Evolutionary conservation across 805 yeast genomes (phyloP), one percentile per base, ranked within the genome.

Genomic region (Cyberlindnera euphorbiae): DNA sequence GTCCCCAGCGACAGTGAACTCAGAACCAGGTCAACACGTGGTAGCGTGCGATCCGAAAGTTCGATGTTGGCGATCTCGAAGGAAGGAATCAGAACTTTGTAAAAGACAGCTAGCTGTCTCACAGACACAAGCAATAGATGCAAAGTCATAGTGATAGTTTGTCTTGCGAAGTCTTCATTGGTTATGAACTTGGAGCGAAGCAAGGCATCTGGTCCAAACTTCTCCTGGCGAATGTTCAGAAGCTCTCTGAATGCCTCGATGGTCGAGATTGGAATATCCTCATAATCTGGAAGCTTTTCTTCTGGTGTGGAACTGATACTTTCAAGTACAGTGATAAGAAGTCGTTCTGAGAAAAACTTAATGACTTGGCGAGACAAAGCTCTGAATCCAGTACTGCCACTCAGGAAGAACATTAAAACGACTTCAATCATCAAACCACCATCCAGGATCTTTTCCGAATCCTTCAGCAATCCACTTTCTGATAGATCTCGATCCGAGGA

Each of bases 101-200:
- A 35, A n/a, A 53, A 33, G 8, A 53, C 35, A 6, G 45, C 45
- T n/a, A 52, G 22, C 5, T 27, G 33, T 39, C 56, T 46, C 5
- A 53, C 12, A 24, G 49, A 47, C 5, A 42, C 42, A n/a, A 44
- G 31, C 17, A 53, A 9, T 4, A 45, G 18, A 2, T 28, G 33
- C 7, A 45, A 37, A 6, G 42, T 26, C 39, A 43, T 28, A 1
- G 38, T 28, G 13, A 38, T 30, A 10, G 41, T 23, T 9, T 28
- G 17, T 5, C 13, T 8, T 8, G 48, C 45, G 23, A 39, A 41
- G 2, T 16, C 18, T 16, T 40, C 45, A 19, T 38, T 33, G 1
- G 25, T 22, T 10, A 18, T 5, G 31, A 44, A 44, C 14, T 17
- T 35, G 6, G 33, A 17, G 19, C 30, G 32, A 18, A 32, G 19